A percentile compares a stretch with the other conserved stretches of the same genome.
Evolutionary conservation across 495 filamentous ascomycete species (phyloP).

Genomic region (Ramalina peruviana): DNA sequence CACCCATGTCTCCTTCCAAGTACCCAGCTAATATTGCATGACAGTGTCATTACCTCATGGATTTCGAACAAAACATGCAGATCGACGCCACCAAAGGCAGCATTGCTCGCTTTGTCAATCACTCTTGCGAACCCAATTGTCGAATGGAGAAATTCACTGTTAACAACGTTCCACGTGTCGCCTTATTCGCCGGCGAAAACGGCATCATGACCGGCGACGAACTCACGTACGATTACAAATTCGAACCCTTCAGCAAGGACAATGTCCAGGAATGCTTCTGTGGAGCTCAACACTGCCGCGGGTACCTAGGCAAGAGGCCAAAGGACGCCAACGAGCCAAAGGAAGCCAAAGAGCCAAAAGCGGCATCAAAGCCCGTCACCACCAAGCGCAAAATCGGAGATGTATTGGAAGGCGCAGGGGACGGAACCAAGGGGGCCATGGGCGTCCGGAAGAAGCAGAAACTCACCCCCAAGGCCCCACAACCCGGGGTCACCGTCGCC

Average conservation of each 20-base stretch:
- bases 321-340: constrained; percentile 33
- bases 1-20: background rate
- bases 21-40: background rate
- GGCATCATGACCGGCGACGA: constrained; percentile 90
- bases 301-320: constrained; percentile 61
- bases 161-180: constrained; percentile 90
- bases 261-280: constrained; percentile 76
- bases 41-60: constrained; percentile 95
- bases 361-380: constrained; percentile 27
- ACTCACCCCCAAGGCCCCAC: background rate
- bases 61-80: constrained; percentile 96
- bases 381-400: constrained; percentile 31
- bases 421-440: constrained; percentile 9
- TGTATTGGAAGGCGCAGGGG: constrained; percentile 19
- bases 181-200: constrained; percentile 80
- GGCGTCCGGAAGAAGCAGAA: constrained; percentile 29
- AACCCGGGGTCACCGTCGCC: background rate
- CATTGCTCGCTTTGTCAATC: constrained; percentile 95
- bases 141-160: constrained; percentile 96
- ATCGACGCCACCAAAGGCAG: constrained; percentile 93
- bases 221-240: constrained; percentile 99
- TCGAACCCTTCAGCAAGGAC: constrained; percentile 73
- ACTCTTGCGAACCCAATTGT: constrained; percentile 95
- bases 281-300: constrained; percentile 61
- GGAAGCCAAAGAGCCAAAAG: constrained; percentile 8